Conservation (phyloP, 2,329 filamentous ascomycete genomes). For the Neurospora sp. region DNA sequence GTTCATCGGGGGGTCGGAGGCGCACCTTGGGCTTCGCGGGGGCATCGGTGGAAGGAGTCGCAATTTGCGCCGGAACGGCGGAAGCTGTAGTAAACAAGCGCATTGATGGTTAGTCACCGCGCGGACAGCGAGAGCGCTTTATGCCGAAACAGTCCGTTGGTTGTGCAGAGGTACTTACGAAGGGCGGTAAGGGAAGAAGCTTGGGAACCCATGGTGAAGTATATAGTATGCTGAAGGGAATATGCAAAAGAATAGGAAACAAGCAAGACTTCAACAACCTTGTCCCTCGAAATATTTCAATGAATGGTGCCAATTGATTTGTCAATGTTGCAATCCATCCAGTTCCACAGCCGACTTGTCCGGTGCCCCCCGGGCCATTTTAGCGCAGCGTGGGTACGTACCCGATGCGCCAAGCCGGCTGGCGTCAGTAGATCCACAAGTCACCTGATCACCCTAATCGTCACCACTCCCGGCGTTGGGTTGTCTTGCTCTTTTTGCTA, state of each 20-base stretch:
- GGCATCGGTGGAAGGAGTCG: conserved; percentile 5
- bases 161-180: conserved; percentile 15
- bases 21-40: conserved; percentile 32
- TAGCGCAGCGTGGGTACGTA: neutral
- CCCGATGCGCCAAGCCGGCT: conserved; percentile 4
- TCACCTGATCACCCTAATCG: conserved; percentile 12
- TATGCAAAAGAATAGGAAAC: neutral
- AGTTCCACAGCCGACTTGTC: neutral
- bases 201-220: neutral
- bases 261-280: conserved; percentile 5
- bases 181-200: conserved; percentile 9
- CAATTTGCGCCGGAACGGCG: conserved; percentile 4
- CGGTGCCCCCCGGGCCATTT: neutral
- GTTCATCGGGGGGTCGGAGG: neutral
- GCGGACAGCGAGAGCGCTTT: neutral
- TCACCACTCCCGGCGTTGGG: conserved; percentile 1
- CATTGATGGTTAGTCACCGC: neutral
- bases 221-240: neutral
- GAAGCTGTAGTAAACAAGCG: conserved; percentile 10
- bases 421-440: neutral
- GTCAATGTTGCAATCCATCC: conserved; percentile 6
- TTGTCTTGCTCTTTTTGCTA: neutral
- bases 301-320: conserved; percentile 8
- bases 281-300: conserved; percentile 1
- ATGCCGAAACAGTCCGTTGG: neutral